Base-by-base conservation (phyloP, 2,329 filamentous ascomycete species). In the Pyrenophora tritici-repentis region DNA sequence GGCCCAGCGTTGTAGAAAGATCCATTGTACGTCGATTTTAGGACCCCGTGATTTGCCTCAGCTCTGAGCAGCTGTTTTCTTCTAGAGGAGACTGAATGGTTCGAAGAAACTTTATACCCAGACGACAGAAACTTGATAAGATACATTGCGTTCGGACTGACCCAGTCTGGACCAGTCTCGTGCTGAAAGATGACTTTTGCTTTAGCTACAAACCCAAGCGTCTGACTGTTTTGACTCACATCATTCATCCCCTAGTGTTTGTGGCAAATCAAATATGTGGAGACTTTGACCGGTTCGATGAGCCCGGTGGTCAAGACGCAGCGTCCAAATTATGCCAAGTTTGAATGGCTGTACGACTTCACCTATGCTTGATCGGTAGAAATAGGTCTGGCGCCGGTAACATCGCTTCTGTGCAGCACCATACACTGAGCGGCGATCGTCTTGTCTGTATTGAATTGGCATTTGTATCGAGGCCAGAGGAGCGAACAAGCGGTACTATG, bases 281-380 rank as follows among this genome's bases (percentile, higher is more conserved):
- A 20, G 35, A 22, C 2, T n/a, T 32, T 46, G 17, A n/a, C 38
- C 20, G n/a, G 18, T 39, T 35, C 17, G 33, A 39, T 17, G n/a
- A 22, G 35, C 35, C 26, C 26, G 12, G 32, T 20, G 35, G 16
- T 16, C 31, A 29, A 39, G 17, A 35, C 14, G 14, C 12, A 4
- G 18, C 7, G 24, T 18, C 35, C 18, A 6, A 29, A 31, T 32
- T 6, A 6, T 33, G 24, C 34, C 14, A 37, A 38, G 35, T 46
- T 35, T n/a, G 35, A 17, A 38, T 36, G 20, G 13, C 43, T 46
- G 43, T 36, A 46, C 43, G 14, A 46, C 26, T 33, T 13, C 4
- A 33, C 35, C 16, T 38, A 18, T 22, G 26, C 18, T 36, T 22
- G 13, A 10, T 24, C 20, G n/a, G 35, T 36, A 24, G 35, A 18